Percentiles rank a stretch among this genome's conserved stretches.
These are phyloP conservation scores for Leishmania amazonensis DNA, from an alignment of 208 protist genomes.

Conservation along the genomic window DNA sequence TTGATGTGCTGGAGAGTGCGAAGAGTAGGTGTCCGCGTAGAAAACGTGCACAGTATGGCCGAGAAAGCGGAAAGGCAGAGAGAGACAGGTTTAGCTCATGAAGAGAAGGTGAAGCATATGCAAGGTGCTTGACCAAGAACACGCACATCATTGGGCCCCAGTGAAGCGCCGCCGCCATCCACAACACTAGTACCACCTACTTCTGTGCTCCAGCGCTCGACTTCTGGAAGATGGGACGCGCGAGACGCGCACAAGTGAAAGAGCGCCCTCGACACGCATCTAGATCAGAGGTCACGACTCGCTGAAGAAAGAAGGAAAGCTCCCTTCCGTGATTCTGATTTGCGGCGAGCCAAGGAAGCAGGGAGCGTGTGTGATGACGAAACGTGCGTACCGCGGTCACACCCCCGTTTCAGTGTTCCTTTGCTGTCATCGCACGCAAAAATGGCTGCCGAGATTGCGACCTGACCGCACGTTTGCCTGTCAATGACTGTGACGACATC, in stretches of 20 bases:
- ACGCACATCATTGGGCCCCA: background rate
- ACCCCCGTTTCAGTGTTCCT: background rate
- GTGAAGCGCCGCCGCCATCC: background rate
- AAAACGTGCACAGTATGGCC: background rate
- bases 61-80: background rate
- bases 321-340: too few relatives aligned
- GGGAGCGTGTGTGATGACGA: background rate
- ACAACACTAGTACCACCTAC: background rate
- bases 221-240: background rate
- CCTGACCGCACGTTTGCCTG: background rate
- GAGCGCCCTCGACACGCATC: background rate
- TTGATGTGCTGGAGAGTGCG: background rate
- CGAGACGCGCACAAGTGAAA: background rate
- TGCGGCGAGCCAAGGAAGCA: background rate
- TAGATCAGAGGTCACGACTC: background rate
- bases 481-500: background rate
- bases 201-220: background rate
- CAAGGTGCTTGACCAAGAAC: background rate
- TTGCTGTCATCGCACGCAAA: background rate
- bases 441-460: background rate
- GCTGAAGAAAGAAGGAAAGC: background rate
- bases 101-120: background rate
- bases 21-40: background rate
- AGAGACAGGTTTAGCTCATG: background rate
- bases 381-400: background rate